These are phyloP conservation scores for Botryotinia convoluta DNA, from an alignment of 2,329 filamentous ascomycete genomes.

Conservation along the genomic window DNA sequence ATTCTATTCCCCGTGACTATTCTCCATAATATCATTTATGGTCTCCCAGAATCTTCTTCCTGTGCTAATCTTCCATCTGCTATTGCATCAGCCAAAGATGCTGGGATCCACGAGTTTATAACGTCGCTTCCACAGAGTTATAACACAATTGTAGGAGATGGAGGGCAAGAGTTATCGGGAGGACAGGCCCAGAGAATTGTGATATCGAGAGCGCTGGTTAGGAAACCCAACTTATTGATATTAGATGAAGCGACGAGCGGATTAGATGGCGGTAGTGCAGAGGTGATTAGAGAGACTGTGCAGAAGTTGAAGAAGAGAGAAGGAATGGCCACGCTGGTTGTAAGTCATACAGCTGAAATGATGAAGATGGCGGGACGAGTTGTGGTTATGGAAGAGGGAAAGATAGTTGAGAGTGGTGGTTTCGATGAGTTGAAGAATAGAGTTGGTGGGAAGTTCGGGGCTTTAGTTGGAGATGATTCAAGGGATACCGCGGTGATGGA, in stretches of 20 bases:
- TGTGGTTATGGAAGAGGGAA: constrained; percentile 67
- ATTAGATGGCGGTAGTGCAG: constrained; percentile 68
- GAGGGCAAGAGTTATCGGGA: constrained; percentile 69
- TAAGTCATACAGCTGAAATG: constrained; percentile 83
- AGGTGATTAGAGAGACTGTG: constrained; percentile 62
- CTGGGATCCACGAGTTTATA: constrained; percentile 76
- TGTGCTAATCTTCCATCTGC: constrained; percentile 48
- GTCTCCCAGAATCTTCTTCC: constrained; percentile 56
- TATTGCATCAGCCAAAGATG: constrained; percentile 51
- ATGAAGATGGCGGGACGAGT: constrained; percentile 77
- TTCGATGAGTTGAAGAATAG: constrained; percentile 57
- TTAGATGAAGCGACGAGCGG: constrained; percentile 86
- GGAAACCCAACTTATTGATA: constrained; percentile 69
- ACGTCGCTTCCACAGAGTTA: constrained; percentile 67
- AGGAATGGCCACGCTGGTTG: constrained; percentile 68
- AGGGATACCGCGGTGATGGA: neutral
- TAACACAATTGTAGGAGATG: constrained; percentile 71
- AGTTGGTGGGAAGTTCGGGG: constrained; percentile 29
- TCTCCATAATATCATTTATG: constrained; percentile 79
- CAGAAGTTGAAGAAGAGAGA: constrained; percentile 45
- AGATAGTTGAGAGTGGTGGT: constrained; percentile 64
- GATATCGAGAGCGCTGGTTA: constrained; percentile 75
- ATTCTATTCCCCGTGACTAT: constrained; percentile 77
- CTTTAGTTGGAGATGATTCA: constrained; percentile 25
- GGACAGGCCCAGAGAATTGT: constrained; percentile 81